These are phyloP conservation scores for Pinus tabuliformis DNA, from an alignment of 75 land plant genomes.

Conservation along the genomic window DNA sequence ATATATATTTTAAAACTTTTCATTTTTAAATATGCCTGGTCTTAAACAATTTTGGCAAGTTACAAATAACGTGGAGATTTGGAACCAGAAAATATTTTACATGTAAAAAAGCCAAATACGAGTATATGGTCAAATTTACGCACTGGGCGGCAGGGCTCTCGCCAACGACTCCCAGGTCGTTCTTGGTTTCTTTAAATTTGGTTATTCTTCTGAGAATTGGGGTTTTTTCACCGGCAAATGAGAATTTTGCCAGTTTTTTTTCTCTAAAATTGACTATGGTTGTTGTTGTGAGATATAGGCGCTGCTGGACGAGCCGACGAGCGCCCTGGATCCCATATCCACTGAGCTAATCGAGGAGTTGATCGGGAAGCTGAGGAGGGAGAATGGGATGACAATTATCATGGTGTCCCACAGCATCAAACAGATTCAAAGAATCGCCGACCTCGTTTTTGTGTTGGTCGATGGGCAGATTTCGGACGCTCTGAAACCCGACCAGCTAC, in stretches of 20 bases:
- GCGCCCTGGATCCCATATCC: constrained; percentile 91
- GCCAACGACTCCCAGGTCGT: constrained; percentile 87
- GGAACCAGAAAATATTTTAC: no score
- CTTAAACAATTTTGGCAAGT: no score
- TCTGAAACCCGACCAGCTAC: constrained; percentile 51
- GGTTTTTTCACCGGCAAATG: no score
- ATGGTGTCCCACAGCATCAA: constrained; percentile 97
- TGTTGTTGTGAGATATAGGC: constrained; percentile 30
- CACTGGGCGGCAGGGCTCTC: constrained; percentile 88
- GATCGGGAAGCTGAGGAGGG: not conserved
- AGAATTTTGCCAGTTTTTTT: not conserved
- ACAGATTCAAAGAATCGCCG: constrained; percentile 85
- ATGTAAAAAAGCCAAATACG: no score
- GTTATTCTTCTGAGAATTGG: no score
- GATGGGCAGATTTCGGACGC: constrained; percentile 80
- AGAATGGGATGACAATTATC: constrained; percentile 56
- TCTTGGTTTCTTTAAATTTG: not conserved
- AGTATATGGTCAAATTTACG: no score
- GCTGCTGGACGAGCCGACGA: constrained; percentile 91
- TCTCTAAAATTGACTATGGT: not conserved
- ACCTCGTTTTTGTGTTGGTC: constrained; percentile 71
- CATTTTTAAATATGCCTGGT: no score
- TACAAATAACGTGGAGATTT: no score
- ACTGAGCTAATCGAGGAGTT: constrained; percentile 25
- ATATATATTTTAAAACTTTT: no score